Evolutionary conservation across 768 basidiomycete genomes (phyloP).

Genomic region (Russula abietina): DNA sequence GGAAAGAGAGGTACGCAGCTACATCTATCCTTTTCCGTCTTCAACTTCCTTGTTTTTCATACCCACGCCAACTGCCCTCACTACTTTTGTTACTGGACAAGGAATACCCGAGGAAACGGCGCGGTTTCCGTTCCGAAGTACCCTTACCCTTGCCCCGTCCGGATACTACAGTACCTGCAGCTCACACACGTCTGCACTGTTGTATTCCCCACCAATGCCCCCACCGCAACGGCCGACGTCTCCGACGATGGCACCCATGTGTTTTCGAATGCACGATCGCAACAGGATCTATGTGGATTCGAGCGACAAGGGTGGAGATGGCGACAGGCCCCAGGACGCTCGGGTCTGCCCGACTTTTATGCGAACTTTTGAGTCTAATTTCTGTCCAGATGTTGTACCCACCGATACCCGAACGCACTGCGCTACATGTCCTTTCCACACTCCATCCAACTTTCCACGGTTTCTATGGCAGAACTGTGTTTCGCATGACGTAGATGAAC

Average conservation of each 20-base stretch:
- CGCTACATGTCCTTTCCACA: no score
- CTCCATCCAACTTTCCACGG: no score
- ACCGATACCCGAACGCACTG: no score
- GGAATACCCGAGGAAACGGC: conserved; percentile 20
- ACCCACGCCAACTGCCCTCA: conserved; percentile 14
- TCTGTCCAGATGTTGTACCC: no score
- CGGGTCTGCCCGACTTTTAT: no score
- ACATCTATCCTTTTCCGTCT: conserved; percentile 14
- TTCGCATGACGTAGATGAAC: no score
- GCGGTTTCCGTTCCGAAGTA: conserved; percentile 10
- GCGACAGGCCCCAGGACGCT: conserved; percentile 30
- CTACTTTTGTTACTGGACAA: no score
- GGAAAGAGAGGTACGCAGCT: conserved; percentile 20
- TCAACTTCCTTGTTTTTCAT: neutral
- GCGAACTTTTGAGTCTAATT: no score
- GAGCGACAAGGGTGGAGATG: conserved; percentile 25
- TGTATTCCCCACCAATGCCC: conserved; percentile 1
- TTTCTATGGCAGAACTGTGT: no score
- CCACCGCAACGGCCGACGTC: conserved; percentile 9
- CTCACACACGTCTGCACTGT: conserved; percentile 2
- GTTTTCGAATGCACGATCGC: conserved; percentile 5
- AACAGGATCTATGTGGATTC: conserved; percentile 23
- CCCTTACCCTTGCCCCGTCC: conserved; percentile 3
- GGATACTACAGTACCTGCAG: conserved; percentile 10
- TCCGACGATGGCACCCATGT: conserved; percentile 9